These are phyloP conservation scores for Nicotiana undulata DNA, from an alignment of 257 asterid species.

Conservation along the genomic window DNA sequence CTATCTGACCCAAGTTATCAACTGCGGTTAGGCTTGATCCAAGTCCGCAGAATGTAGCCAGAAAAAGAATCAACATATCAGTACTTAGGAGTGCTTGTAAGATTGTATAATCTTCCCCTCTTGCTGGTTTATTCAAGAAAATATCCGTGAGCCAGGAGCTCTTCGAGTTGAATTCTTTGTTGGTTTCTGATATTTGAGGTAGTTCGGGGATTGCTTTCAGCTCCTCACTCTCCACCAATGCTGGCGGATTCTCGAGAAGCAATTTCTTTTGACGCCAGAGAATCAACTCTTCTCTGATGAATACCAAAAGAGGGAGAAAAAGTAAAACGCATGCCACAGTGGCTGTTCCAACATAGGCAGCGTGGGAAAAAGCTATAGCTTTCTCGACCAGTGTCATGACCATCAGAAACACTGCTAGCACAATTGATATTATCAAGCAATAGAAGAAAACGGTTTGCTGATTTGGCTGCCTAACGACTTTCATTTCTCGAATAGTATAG, in stretches of 20 bases:
- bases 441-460: slow-evolving; percentile 23
- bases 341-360: slow-evolving; percentile 14
- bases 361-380: slow-evolving; percentile 19
- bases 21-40: slow-evolving; percentile 33
- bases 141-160: slow-evolving; percentile 7
- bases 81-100: slow-evolving; percentile 27
- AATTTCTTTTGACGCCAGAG: slow-evolving; percentile 15
- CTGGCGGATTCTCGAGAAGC: slow-evolving; percentile 8
- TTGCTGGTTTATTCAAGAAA: slow-evolving; percentile 19
- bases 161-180: not conserved
- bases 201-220: not conserved
- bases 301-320: slow-evolving; percentile 20
- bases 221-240: not conserved
- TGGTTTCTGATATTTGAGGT: not conserved
- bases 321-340: slow-evolving; percentile 25
- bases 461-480: slow-evolving; percentile 23
- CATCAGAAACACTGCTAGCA: slow-evolving; percentile 19
- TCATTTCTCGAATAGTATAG: slow-evolving; percentile 20
- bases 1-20: slow-evolving; percentile 32
- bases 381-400: slow-evolving; percentile 25
- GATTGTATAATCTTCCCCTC: slow-evolving; percentile 32
- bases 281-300: slow-evolving; percentile 22
- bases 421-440: slow-evolving; percentile 17
- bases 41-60: slow-evolving; percentile 27
- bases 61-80: slow-evolving; percentile 25